These are phyloP conservation scores for Tylopilus plumbeoviolaceoides DNA, from an alignment of 768 basidiomycete species.

Conservation along the genomic window DNA sequence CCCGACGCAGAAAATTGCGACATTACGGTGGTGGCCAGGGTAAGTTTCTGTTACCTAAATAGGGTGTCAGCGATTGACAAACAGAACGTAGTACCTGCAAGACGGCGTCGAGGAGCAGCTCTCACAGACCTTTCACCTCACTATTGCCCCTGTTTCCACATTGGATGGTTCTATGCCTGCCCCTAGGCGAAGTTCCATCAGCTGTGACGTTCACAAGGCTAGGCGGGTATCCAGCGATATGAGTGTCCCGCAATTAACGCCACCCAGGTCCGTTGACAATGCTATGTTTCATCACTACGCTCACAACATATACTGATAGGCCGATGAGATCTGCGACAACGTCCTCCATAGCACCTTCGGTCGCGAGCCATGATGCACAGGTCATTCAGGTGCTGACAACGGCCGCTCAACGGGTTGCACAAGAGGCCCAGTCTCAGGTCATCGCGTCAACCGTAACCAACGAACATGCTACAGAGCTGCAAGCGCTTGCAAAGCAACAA, in stretches of 20 bases:
- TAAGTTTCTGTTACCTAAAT: conserved; percentile 33
- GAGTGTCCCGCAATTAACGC: conserved; percentile 30
- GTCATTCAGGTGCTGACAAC: conserved; percentile 75
- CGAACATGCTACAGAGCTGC: conserved; percentile 45
- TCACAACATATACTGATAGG: conserved; percentile 17
- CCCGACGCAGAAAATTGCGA: conserved; percentile 72
- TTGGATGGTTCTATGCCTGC: conserved; percentile 42
- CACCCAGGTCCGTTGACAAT: conserved; percentile 25
- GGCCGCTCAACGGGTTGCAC: conserved; percentile 74
- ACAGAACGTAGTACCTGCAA: conserved; percentile 43
- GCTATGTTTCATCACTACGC: background rate
- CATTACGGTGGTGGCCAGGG: conserved; percentile 73
- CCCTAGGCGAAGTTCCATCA: conserved; percentile 46
- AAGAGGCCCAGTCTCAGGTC: conserved; percentile 67
- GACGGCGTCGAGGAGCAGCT: conserved; percentile 74
- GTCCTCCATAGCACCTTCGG: conserved; percentile 30
- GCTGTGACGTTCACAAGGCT: conserved; percentile 38
- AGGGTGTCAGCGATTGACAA: conserved; percentile 9
- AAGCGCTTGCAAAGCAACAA: conserved; percentile 76
- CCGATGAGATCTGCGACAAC: conserved; percentile 31
- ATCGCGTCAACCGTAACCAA: conserved; percentile 49
- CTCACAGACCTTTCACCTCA: conserved; percentile 62
- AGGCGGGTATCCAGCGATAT: conserved; percentile 42
- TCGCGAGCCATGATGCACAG: conserved; percentile 55
- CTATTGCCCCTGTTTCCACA: conserved; percentile 63